Percentiles rank a stretch among this genome's conserved stretches.
These are phyloP conservation scores for Saxophila tyrrhenica DNA, from an alignment of 495 filamentous ascomycete genomes.

Conservation along the genomic window DNA sequence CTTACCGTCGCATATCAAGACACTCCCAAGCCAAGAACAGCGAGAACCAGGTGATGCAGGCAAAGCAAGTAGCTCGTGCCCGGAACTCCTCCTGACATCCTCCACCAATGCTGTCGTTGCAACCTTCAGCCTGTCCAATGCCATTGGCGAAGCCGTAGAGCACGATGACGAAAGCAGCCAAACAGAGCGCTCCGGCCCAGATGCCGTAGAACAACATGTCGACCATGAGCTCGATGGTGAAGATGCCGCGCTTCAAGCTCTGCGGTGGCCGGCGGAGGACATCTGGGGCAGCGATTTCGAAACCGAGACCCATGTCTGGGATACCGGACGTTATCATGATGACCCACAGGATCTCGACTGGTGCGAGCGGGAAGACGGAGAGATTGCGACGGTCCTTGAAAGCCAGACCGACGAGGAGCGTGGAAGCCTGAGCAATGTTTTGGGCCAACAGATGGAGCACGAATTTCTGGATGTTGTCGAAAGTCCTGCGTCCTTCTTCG, in stretches of 20 bases:
- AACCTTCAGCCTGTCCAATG: conserved; percentile 44
- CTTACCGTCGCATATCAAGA: conserved; percentile 5
- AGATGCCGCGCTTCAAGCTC: conserved; percentile 53
- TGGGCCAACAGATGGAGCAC: conserved; percentile 60
- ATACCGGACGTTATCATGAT: conserved; percentile 69
- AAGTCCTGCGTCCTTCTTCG: conserved; percentile 63
- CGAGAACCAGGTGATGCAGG: conserved; percentile 61
- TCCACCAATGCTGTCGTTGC: conserved; percentile 48
- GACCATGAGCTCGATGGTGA: conserved; percentile 54
- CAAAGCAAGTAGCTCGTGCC: conserved; percentile 66
- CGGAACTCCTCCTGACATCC: conserved; percentile 57
- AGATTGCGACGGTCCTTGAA: conserved; percentile 53
- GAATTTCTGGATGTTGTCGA: conserved; percentile 80
- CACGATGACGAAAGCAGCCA: conserved; percentile 57
- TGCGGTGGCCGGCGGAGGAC: conserved; percentile 64
- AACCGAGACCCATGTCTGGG: conserved; percentile 62
- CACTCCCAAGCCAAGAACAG: conserved; percentile 49
- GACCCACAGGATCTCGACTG: conserved; percentile 67
- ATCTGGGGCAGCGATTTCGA: conserved; percentile 54
- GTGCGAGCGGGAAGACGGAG: conserved; percentile 65
- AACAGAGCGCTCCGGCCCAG: conserved; percentile 55
- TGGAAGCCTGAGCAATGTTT: conserved; percentile 64
- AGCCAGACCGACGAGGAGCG: conserved; percentile 57
- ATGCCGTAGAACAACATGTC: conserved; percentile 67
- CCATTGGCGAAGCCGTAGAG: conserved; percentile 54